Percentiles rank a stretch among this genome's conserved stretches.
These are phyloP conservation scores for Corylus heterophylla DNA, from an alignment of 306 rosid genomes.

Conservation along the genomic window DNA sequence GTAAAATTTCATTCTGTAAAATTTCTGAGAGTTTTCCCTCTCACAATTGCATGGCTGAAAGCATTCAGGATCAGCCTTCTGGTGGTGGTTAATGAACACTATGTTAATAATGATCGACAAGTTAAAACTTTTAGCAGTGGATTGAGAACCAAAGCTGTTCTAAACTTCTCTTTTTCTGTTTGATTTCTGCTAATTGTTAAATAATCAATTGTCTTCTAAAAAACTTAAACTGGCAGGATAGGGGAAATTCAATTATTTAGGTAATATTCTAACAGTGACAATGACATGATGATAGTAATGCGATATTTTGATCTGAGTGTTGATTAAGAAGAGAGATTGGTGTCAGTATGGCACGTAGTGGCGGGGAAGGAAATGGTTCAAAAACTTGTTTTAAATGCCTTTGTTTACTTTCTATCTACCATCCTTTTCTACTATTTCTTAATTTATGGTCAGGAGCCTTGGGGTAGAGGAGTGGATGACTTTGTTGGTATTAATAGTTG, in stretches of 20 bases:
- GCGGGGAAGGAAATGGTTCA: not conserved
- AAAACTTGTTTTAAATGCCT: not conserved
- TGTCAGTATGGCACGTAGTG: not conserved
- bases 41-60: not conserved
- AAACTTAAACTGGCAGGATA: too few species aligned
- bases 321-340: not conserved
- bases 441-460: not conserved
- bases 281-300: not conserved
- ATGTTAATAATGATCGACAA: not conserved
- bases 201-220: too few species aligned
- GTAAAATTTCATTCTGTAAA: too few species aligned
- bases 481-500: not conserved
- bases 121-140: not conserved
- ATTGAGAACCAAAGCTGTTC: not conserved
- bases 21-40: too few species aligned
- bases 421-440: not conserved
- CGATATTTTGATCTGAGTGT: not conserved
- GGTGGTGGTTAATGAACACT: not conserved
- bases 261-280: not conserved
- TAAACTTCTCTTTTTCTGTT: not conserved
- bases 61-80: not conserved
- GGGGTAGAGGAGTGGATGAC: not conserved
- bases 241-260: too few species aligned
- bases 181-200: not conserved
- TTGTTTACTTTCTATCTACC: not conserved